Base-by-base conservation (phyloP, 2,329 filamentous ascomycete species). In the Fusarium anthophilum region DNA sequence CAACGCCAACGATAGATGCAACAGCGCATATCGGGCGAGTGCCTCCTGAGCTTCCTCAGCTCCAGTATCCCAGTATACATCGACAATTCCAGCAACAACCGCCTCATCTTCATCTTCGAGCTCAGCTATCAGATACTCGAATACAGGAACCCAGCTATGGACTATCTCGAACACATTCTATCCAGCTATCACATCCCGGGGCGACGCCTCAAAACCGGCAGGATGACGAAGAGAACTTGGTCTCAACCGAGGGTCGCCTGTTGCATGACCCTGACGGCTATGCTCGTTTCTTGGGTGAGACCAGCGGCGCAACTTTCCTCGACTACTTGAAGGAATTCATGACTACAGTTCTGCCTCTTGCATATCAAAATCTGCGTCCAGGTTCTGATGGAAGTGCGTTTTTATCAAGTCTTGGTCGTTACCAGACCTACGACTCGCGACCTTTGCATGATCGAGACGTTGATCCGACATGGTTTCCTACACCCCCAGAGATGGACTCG, bases 281-380 rank as follows among this genome's bases (percentile, higher is more conserved):
- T 30, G 78, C 82, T 3, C 83, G 86, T 18, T 88, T 86, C 73
- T 82, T 86, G 6, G 87, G 87, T 44, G 84, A 85, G 74, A 87
- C 86, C 13, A 87, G 86, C 28, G 86, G 85, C 22, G 85, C 86
- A 17, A 86, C 84, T 3, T 88, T 88, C 60, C 82, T 88, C 10
- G 86, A 88, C 65, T 80, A 84, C 24, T 76, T 88, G 47, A 87
- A 87, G 69, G 82, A 83, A 57, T 84, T 87, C 66, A 86, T 88
- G 79, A 78, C 78, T 44, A 83, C 82, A 20, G 78, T 84, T 24
- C 74, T 83, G 26, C 80, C 81, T n/a, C 74, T 84, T 26, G 80
- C 80, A 4, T 77, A 79, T 54, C 76, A 75, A 28, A 73, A 77
- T 43, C 69, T 72, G 47, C 72, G 72, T 17, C 74, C 68, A 18